These are phyloP conservation scores for Paramarasmius palmivorus DNA, from an alignment of 1,284 basidiomycete genomes.

Conservation along the genomic window DNA sequence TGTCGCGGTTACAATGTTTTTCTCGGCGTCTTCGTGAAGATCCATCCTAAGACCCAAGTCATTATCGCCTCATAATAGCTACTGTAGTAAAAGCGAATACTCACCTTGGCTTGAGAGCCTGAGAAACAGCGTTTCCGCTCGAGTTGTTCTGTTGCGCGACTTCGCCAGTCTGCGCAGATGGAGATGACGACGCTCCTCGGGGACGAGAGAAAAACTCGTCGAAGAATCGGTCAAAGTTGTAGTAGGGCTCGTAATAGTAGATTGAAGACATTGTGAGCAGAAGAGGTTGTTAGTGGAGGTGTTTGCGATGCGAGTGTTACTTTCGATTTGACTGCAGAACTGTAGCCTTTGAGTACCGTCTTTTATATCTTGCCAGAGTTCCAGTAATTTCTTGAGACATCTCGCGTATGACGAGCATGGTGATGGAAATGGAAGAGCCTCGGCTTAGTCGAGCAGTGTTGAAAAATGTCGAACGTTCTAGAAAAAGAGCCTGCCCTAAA, in stretches of 20 bases:
- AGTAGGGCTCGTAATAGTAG: slow-evolving; percentile 23
- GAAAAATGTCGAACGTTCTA: no score
- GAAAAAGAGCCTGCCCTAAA: no score
- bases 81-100: no score
- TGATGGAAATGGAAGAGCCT: no score
- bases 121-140: background rate
- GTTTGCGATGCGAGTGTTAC: no score
- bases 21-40: slow-evolving; percentile 1
- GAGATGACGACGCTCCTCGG: background rate
- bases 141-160: background rate
- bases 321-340: no score
- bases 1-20: background rate
- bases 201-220: slow-evolving; percentile 15
- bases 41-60: background rate
- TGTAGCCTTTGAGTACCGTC: no score
- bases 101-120: slow-evolving; percentile 11
- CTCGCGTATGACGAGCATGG: no score
- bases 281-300: no score
- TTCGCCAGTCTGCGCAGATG: background rate
- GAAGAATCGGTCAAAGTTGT: slow-evolving; percentile 23
- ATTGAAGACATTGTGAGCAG: slow-evolving; percentile 10
- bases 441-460: no score
- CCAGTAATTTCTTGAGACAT: no score
- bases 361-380: no score
- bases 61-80: background rate